Base-by-base conservation (phyloP, 1,284 basidiomycete species). In the Caloboletus firmus region DNA sequence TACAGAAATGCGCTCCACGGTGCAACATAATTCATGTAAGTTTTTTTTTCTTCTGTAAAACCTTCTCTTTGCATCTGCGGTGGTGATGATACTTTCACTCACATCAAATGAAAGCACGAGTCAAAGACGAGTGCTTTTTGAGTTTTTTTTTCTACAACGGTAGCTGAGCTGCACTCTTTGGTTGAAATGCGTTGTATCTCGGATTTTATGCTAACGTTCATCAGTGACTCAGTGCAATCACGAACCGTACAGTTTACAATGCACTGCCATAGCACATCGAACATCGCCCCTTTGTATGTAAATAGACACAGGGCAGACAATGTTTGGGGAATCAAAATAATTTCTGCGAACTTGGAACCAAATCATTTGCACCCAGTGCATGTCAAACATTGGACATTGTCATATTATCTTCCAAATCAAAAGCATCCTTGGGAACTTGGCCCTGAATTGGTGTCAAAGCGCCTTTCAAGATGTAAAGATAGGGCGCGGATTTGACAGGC, bases 401-500 rank as follows among this genome's bases (percentile, higher is more conserved):
- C 35, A 42, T 40, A 47, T 48, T 41, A 24, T 73, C 72, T 64
- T 84, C 84, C 48, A 83, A 79, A 43, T 85, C 82, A 64, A 92
- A 89, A 9, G 90, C 90, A 59, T 89, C 87, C 44, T 78, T 68
- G 7, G 89, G 89, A 26, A 90, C 73, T 67, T 91, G 86, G 22
- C 89, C 89, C 73, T 92, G 89, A 59, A 84, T 74, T 64, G 87
- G 85, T 28, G 87, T 89, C 50, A 92, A 76, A 22, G 89, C 85
- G 22, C 89, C 89, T 39, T 82, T 76, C 51, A 89, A 62, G 48
- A 92, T 80, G 66, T 91, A 92, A 45, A 91, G 63, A 69, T 81
- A 91, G 1, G 86, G 82, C 1, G 80, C 85, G 3, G 84, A 82
- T 73, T 89, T 90, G 34, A 77, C 74, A 26, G 89, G 87, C 1